Conservation (phyloP, 2,329 filamentous ascomycete genomes). For the Escovopsis weberi region DNA sequence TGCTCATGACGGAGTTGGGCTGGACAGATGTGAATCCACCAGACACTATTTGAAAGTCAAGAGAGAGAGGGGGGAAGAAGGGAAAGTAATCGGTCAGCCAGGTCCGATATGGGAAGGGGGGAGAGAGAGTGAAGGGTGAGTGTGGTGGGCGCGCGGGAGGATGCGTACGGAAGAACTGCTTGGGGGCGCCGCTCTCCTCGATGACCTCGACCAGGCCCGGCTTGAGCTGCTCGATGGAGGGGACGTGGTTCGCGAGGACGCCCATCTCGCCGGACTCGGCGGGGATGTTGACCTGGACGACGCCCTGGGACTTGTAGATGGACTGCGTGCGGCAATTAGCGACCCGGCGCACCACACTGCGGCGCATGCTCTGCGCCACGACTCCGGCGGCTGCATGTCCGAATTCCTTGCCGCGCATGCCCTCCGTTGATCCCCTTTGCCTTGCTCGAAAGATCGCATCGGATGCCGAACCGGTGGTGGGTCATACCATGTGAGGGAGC, state of each 20-base stretch:
- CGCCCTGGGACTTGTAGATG: slow-evolving; percentile 52
- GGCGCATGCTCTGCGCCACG: too few species aligned
- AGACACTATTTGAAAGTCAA: slow-evolving; percentile 47
- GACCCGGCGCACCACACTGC: slow-evolving; percentile 11
- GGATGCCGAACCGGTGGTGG: slow-evolving; percentile 10
- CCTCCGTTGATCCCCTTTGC: slow-evolving; percentile 1
- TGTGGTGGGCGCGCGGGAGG: background rate
- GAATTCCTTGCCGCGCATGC: too few species aligned
- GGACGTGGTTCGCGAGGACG: slow-evolving; percentile 97
- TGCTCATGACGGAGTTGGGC: slow-evolving; percentile 86
- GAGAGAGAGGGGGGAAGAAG: background rate
- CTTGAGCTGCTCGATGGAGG: slow-evolving; percentile 97
- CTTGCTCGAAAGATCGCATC: slow-evolving; percentile 16
- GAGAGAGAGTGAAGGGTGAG: too few species aligned
- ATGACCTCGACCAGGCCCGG: slow-evolving; percentile 89
- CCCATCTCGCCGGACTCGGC: slow-evolving; percentile 99
- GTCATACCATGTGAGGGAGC: slow-evolving; percentile 92
- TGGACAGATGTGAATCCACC: slow-evolving; percentile 96
- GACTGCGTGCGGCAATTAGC: slow-evolving; percentile 48
- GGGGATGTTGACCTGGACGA: slow-evolving; percentile 95
- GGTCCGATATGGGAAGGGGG: too few species aligned
- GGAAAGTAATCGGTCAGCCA: slow-evolving; percentile 9
- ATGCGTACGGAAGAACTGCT: slow-evolving; percentile 94
- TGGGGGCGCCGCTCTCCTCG: slow-evolving; percentile 77
- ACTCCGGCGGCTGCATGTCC: too few species aligned